phyloP scores from a whole-genome alignment of 805 yeast species.

The Teunomyces stri region DNA sequence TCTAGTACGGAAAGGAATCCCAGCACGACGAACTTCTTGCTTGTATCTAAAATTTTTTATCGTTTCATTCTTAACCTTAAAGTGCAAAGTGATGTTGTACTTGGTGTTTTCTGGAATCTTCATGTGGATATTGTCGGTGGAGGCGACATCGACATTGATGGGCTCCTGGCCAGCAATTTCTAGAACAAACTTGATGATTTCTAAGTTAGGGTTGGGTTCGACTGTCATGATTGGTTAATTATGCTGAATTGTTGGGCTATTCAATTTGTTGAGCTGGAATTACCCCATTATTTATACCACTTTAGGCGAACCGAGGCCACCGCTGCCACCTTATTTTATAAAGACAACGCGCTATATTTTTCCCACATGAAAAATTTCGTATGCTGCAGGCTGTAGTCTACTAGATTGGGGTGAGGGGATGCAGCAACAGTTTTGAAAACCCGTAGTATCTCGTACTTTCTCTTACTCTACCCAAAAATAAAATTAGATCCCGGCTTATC shows the following conservation, averaged over 20 bases:
- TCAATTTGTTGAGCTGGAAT: constrained; percentile 1
- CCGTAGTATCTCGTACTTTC: neutral
- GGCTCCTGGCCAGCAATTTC: constrained; percentile 28
- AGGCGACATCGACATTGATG: constrained; percentile 22
- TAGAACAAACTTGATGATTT: constrained; percentile 29
- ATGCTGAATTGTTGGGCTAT: neutral
- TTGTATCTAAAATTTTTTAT: constrained; percentile 32
- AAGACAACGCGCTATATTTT: neutral
- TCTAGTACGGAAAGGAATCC: constrained; percentile 30
- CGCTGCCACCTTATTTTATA: neutral
- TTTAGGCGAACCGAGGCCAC: neutral
- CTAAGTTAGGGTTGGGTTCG: constrained; percentile 30
- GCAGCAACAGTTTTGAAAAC: neutral
- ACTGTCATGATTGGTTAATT: constrained; percentile 2
- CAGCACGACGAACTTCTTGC: constrained; percentile 36
- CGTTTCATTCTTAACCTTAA: constrained; percentile 26
- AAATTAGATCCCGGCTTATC: neutral
- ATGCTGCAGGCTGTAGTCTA: neutral
- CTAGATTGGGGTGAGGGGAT: neutral
- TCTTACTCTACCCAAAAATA: neutral
- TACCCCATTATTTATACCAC: constrained; percentile 1
- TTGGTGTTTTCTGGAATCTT: constrained; percentile 37
- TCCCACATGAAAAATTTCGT: neutral
- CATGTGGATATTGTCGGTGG: constrained; percentile 22
- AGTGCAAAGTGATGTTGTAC: constrained; percentile 31